Conservation (phyloP, 192 early-diverging fungal species). For the Coemansia sp. region DNA sequence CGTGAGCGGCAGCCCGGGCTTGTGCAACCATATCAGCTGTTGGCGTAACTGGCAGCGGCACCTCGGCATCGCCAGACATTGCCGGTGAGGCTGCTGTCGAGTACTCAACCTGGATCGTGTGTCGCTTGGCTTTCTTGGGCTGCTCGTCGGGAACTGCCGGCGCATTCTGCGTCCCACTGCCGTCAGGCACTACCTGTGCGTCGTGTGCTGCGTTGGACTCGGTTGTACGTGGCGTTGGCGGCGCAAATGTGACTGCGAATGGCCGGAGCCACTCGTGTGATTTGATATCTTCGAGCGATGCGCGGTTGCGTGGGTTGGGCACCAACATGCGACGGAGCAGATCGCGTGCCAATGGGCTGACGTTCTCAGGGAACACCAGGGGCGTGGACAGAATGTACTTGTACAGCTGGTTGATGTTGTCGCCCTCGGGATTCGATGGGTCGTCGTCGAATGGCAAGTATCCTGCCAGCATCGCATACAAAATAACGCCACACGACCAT, state of each 20-base stretch:
- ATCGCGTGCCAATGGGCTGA: constrained; percentile 72
- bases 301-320: constrained; percentile 77
- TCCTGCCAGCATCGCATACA: constrained; percentile 90
- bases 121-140: constrained; percentile 54
- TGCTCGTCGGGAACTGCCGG: constrained; percentile 40
- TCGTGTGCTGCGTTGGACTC: background rate
- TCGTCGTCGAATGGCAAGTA: constrained; percentile 91
- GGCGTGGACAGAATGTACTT: constrained; percentile 80
- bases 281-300: constrained; percentile 73
- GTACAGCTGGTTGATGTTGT: constrained; percentile 83
- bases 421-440: constrained; percentile 83
- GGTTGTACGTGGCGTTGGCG: constrained; percentile 25
- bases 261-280: constrained; percentile 66
- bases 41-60: constrained; percentile 17
- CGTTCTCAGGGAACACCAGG: constrained; percentile 83
- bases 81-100: background rate
- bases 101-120: constrained; percentile 62
- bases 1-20: constrained; percentile 47
- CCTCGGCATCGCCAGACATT: constrained; percentile 9
- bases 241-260: constrained; percentile 51
- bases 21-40: constrained; percentile 40
- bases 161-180: constrained; percentile 19
- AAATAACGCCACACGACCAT: constrained; percentile 98
- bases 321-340: constrained; percentile 87
- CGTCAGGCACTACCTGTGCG: constrained; percentile 23